These are phyloP conservation scores for Exophiala viscosa DNA, from an alignment of 2,329 filamentous ascomycete species.

Conservation along the genomic window DNA sequence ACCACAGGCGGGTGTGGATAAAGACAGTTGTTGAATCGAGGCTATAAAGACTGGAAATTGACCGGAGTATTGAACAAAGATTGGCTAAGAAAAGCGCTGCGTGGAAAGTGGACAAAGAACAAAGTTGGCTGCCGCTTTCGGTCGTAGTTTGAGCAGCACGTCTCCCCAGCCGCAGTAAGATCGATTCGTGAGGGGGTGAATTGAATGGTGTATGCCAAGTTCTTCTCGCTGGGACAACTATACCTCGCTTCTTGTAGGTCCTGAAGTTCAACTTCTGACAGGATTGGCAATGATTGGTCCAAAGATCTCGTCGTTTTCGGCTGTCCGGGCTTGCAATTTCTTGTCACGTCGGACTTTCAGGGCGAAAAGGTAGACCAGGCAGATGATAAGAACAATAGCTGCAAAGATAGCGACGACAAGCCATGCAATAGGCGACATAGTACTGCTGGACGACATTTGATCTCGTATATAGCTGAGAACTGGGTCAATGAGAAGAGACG, in stretches of 20 bases:
- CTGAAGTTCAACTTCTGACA: constrained; percentile 7
- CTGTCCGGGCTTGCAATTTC: constrained; percentile 5
- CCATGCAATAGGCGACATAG: constrained; percentile 20
- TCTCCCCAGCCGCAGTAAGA: no score
- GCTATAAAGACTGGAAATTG: no score
- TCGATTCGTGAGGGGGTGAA: no score
- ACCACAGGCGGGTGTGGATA: not conserved
- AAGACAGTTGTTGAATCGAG: not conserved
- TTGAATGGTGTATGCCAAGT: no score
- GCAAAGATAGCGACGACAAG: constrained; percentile 19
- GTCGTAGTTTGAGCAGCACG: no score
- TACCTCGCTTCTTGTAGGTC: no score
- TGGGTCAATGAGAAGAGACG: not conserved
- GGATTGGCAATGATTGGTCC: constrained; percentile 11
- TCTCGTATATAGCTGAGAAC: not conserved
- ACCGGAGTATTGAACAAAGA: no score
- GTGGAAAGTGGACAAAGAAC: no score
- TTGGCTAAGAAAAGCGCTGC: no score
- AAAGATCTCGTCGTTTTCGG: constrained; percentile 19
- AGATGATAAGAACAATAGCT: constrained; percentile 15
- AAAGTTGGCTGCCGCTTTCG: no score
- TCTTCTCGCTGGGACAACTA: no score
- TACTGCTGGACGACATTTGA: constrained; percentile 8
- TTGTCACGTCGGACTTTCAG: constrained; percentile 14
- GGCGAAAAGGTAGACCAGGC: constrained; percentile 16